Conservation (phyloP, 2,329 filamentous ascomycete genomes). For the Fusarium paranaense region DNA sequence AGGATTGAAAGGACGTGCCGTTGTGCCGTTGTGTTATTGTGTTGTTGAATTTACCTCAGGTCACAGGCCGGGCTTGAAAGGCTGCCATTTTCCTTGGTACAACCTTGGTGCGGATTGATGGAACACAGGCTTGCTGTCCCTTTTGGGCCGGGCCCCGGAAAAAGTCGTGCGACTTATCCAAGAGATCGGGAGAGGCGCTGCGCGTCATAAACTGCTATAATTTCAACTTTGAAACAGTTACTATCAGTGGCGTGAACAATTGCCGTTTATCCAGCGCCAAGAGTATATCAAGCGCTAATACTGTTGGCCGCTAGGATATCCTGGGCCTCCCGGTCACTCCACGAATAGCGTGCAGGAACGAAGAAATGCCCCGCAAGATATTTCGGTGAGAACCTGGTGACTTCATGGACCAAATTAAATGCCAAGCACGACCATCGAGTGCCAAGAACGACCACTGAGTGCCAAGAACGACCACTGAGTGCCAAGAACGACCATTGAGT, state of each 20-base stretch:
- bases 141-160: neutral
- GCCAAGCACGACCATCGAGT: neutral
- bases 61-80: neutral
- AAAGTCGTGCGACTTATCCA: neutral
- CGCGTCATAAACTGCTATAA: neutral
- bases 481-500: neutral
- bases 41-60: neutral
- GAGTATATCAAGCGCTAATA: neutral
- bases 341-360: neutral
- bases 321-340: neutral
- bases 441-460: neutral
- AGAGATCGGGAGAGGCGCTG: neutral
- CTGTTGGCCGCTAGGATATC: neutral
- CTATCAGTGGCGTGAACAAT: neutral
- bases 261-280: slow-evolving; percentile 1
- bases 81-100: neutral
- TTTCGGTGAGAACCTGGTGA: neutral
- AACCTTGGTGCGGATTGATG: neutral
- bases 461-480: neutral
- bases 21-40: neutral
- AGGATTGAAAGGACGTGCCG: neutral
- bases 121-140: slow-evolving; percentile 1
- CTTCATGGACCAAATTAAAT: neutral
- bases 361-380: neutral
- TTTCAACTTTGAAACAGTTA: neutral